Conservation (phyloP, 2,329 filamentous ascomycete species). For the Ascochyta koolunga region DNA sequence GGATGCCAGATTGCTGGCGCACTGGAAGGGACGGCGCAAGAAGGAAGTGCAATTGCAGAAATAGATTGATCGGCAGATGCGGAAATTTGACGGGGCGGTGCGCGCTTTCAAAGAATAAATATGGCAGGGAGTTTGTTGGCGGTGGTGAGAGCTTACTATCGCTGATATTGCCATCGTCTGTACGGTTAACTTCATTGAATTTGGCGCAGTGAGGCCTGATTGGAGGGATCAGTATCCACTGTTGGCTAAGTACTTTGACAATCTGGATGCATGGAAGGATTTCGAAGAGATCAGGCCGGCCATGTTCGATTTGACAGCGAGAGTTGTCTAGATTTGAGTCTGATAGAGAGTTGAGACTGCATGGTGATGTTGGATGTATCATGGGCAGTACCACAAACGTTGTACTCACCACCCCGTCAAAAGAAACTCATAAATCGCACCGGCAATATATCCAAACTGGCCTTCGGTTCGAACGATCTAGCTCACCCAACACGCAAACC, state of each 20-base stretch:
- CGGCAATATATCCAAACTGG: no score
- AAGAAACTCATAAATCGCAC: no score
- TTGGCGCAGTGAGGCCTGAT: slow-evolving; percentile 5
- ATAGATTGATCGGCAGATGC: slow-evolving; percentile 21
- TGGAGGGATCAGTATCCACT: slow-evolving; percentile 17
- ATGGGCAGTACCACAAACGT: no score
- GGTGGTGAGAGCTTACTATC: slow-evolving; percentile 20
- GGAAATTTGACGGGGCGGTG: slow-evolving; percentile 23
- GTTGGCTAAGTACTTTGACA: slow-evolving; percentile 20
- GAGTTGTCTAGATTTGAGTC: slow-evolving; percentile 12
- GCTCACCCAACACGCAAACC: no score
- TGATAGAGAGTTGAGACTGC: no score
- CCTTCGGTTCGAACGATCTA: no score
- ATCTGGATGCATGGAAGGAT: slow-evolving; percentile 17
- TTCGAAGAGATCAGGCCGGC: slow-evolving; percentile 26
- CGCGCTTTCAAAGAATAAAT: slow-evolving; percentile 13
- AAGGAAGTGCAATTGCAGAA: slow-evolving; percentile 9
- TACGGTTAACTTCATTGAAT: slow-evolving; percentile 19
- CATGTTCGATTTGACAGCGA: slow-evolving; percentile 24
- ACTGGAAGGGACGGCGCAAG: slow-evolving; percentile 19
- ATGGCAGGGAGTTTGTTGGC: slow-evolving; percentile 19
- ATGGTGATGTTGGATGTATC: no score
- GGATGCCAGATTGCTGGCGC: slow-evolving; percentile 22
- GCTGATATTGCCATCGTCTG: slow-evolving; percentile 25
- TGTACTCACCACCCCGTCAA: no score